phyloP scores from a whole-genome alignment of 2,329 filamentous ascomycete genomes.

The Corynespora cassiicola region DNA sequence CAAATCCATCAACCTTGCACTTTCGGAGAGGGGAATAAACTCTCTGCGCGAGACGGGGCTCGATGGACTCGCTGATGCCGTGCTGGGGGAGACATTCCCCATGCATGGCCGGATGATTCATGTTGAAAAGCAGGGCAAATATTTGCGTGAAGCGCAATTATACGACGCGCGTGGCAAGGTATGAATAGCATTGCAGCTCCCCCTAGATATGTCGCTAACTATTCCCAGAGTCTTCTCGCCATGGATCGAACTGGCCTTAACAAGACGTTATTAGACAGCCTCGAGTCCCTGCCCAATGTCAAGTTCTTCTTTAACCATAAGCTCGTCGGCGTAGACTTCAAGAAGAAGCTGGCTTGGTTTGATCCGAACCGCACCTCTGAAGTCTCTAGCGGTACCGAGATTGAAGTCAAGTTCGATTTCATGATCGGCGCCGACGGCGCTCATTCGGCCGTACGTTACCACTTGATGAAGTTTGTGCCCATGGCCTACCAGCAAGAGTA shows the following conservation, averaged over 20 bases:
- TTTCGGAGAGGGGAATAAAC: conserved; percentile 93
- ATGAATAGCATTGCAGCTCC: conserved; percentile 37
- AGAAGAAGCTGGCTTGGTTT: conserved; percentile 82
- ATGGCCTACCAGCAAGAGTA: conserved; percentile 95
- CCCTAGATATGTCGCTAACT: conserved; percentile 11
- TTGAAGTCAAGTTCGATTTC: conserved; percentile 87
- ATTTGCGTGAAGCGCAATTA: conserved; percentile 81
- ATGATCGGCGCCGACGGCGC: conserved; percentile 95
- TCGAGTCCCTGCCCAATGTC: conserved; percentile 87
- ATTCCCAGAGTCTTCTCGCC: conserved; percentile 76
- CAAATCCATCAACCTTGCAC: conserved; percentile 95
- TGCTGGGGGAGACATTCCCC: conserved; percentile 81
- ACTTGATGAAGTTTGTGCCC: conserved; percentile 92
- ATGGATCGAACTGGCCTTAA: conserved; percentile 87
- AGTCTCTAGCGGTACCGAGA: conserved; percentile 58
- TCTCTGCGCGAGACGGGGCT: conserved; percentile 77
- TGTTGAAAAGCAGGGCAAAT: conserved; percentile 67
- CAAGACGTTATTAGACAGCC: conserved; percentile 79
- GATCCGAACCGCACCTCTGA: conserved; percentile 58
- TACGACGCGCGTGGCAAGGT: conserved; percentile 91
- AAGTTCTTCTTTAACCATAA: conserved; percentile 93
- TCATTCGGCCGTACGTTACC: conserved; percentile 87
- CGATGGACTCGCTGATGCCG: conserved; percentile 71
- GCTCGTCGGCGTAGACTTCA: conserved; percentile 87
- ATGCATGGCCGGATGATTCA: conserved; percentile 99